Evolutionary conservation across 495 filamentous ascomycete genomes (phyloP), one percentile per base, ranked within the genome.

Genomic region (Penicillium coprophilum): DNA sequence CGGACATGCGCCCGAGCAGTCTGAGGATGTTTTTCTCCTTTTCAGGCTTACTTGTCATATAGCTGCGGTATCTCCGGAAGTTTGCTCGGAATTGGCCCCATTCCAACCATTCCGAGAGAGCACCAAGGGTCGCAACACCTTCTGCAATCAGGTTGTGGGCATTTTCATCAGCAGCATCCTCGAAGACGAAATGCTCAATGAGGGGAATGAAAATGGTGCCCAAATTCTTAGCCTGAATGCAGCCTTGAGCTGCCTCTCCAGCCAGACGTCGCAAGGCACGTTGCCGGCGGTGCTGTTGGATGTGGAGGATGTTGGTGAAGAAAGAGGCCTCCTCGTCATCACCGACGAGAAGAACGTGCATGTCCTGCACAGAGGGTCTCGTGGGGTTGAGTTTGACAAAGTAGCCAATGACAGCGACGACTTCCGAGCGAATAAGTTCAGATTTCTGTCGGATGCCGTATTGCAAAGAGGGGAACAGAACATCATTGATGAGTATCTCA

Each of bases 181-280:
- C 85, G 63, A 97, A 93, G 23, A 96, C 83, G 64, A 96, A 97
- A 67, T 96, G 91, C 65, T 99, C 94, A 17, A 96, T 80, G 11
- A 97, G 79, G 1, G 94, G 95, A 27, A 97, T 80, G 66, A 97
- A 91, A 68, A 96, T 87, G 39, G 92, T 85, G 61, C 85, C 85
- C 59, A 96, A 79, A 61, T 96, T 93, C 40, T 82, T 82, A 62
- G 88, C 87, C 44, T 79, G 79, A 23, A 97, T 70, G 36, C 81
- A 72, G 19, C 82, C 80, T 50, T 81, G 80, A 4, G 76, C 66
- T 32, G 88, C 88, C 50, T 86, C 85, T 11, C 71, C 71, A 45
- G 88, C 85, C 19, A 98, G 73, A 44, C 89, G 77, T 41, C 89
- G 87, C 21, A 97, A 71, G 10, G 95, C 94, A 54, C 90, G 83